phyloP scores from a whole-genome alignment of 1,284 basidiomycete species.

The Spongiforma sp. region DNA sequence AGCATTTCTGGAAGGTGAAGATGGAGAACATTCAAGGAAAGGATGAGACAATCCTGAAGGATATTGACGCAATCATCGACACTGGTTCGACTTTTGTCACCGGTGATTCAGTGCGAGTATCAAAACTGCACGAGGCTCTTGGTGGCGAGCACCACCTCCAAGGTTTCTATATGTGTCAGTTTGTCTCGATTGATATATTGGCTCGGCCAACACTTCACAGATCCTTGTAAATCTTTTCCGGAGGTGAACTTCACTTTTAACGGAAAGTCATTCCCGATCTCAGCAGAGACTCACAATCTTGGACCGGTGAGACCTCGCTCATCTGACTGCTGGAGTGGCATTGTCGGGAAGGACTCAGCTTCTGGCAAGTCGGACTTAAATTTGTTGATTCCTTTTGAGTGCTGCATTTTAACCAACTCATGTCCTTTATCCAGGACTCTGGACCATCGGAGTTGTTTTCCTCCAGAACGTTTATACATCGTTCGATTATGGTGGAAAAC shows the following conservation, averaged over 20 bases:
- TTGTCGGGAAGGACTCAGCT: too few species aligned
- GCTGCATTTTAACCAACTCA: too few species aligned
- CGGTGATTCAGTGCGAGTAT: background rate
- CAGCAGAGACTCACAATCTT: background rate
- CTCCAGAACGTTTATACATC: too few species aligned
- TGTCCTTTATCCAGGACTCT: too few species aligned
- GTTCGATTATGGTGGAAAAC: too few species aligned
- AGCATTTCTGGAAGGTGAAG: background rate
- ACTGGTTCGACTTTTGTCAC: background rate
- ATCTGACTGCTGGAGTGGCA: background rate
- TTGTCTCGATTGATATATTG: background rate
- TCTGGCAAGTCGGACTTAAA: too few species aligned
- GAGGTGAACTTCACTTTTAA: background rate
- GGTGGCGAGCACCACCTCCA: background rate
- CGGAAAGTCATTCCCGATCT: background rate
- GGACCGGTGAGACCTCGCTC: background rate
- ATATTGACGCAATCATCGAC: background rate
- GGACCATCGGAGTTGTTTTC: too few species aligned
- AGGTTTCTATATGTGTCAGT: background rate
- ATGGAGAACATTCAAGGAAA: background rate
- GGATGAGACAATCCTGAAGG: background rate
- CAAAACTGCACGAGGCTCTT: background rate
- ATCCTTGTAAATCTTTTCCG: background rate
- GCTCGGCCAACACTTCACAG: background rate
- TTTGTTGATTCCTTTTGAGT: too few species aligned